Evolutionary conservation across 805 yeast species (phyloP), one percentile per base, ranked within the genome.

Genomic region (Huiozyma sinensis): DNA sequence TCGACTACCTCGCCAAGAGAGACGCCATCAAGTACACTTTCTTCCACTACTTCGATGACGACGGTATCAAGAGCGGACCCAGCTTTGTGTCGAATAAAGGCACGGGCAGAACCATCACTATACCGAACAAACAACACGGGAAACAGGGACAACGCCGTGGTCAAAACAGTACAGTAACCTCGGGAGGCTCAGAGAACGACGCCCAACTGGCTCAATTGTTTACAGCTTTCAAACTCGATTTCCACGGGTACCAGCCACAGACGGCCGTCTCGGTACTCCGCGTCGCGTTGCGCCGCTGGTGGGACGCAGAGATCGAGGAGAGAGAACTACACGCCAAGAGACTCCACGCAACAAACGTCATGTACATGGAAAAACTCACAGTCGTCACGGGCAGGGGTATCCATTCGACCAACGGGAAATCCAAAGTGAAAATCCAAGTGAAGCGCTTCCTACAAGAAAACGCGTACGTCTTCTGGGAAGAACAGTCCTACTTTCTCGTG

Each of bases 341-440:
- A 5, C 48, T 56, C 2, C 60, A 56, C 42, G 66, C 71, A 1
- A 46, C 63, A 0, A 60, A 57, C 29, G 79, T 71, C 0, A 44
- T 52, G 8, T 65, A 67, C 55, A 68, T 74, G 1, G 65, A 60
- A 1, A 73, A 75, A 0, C 52, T 81, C 6, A 56, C 47, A 1
- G 61, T 83, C 0, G 61, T 82, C 9, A 81, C 90, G 0, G 90
- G 92, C 0, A 61, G 85, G 49, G 92, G 92, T 0, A 53, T 79
- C 6, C 92, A 83, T 57, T 79, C 85, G 39, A 66, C 56, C 1
- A 76, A 73, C 5, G 85, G 87, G 0, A 55, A 64, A 1, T 67
- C 83, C 1, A 71, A 65, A 46, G 68, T 83, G 12, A 68, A 69
- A 46, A 58, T 48, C 1, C 54, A 69, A 2, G 74, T 81, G 3